Conservation (phyloP, 805 yeast species). For the Tetrapisispora nanseiensis region DNA sequence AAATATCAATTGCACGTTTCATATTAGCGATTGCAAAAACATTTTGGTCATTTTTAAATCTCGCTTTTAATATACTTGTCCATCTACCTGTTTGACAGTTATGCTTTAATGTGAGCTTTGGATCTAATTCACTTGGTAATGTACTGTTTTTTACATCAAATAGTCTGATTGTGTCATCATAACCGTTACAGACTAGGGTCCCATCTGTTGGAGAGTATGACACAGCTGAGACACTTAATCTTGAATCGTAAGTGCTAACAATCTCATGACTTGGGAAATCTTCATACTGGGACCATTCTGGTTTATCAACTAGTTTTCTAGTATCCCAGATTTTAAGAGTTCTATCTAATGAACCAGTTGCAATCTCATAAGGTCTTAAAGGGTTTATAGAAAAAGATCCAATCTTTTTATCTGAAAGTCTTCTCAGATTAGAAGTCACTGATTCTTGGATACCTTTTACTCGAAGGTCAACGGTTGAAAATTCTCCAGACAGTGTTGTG, state of each 20-base stretch:
- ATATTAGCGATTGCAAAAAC: conserved; percentile 89
- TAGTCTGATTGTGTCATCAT: conserved; percentile 72
- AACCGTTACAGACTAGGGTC: conserved; percentile 82
- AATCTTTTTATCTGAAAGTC: conserved; percentile 82
- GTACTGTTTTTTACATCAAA: conserved; percentile 41
- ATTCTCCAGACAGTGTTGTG: conserved; percentile 73
- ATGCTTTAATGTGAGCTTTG: conserved; percentile 59
- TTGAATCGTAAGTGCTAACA: conserved; percentile 53
- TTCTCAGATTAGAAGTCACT: conserved; percentile 30
- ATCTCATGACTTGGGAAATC: conserved; percentile 31
- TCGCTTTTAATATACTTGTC: conserved; percentile 85
- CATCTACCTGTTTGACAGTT: conserved; percentile 96
- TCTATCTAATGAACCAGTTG: conserved; percentile 84
- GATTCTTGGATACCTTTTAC: conserved; percentile 23
- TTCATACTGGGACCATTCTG: conserved; percentile 51
- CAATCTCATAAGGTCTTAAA: conserved; percentile 48
- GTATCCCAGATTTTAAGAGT: conserved; percentile 82
- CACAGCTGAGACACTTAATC: conserved; percentile 74
- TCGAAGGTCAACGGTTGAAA: conserved; percentile 66
- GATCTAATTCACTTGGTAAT: conserved; percentile 36
- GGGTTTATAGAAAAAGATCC: conserved; percentile 87
- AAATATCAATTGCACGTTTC: conserved; percentile 81
- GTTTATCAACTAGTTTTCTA: conserved; percentile 37
- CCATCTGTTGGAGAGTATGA: conserved; percentile 62
- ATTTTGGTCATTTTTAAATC: conserved; percentile 68